These are phyloP conservation scores for Przewalskia tangutica DNA, from an alignment of 257 asterid species.

Conservation along the genomic window DNA sequence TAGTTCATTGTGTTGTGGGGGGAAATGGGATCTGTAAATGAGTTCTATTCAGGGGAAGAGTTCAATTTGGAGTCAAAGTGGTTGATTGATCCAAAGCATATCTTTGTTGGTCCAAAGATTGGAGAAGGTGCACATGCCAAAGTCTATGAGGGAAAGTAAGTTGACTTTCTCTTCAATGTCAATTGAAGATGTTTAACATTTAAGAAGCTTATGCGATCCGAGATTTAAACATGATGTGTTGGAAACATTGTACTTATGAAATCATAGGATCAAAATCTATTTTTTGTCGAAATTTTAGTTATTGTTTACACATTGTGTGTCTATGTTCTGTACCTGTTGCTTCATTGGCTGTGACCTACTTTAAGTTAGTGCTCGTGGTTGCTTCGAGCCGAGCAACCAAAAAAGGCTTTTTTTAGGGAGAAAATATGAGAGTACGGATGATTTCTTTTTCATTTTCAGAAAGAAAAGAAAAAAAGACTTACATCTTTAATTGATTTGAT, in stretches of 20 bases:
- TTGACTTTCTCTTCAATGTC: constrained; percentile 17
- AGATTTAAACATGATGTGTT: background rate
- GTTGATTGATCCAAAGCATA: constrained; percentile 81
- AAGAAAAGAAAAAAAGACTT: too few relatives aligned
- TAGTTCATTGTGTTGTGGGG: too few relatives aligned
- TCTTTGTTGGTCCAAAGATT: constrained; percentile 83
- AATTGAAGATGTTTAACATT: background rate
- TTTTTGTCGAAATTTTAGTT: background rate
- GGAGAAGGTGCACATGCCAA: constrained; percentile 98
- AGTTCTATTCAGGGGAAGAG: constrained; percentile 49
- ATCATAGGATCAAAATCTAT: background rate
- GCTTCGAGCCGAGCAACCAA: too few relatives aligned
- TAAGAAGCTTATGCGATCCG: background rate
- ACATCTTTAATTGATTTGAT: too few relatives aligned
- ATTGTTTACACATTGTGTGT: too few relatives aligned
- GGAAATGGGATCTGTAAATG: constrained; percentile 61
- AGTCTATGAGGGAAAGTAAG: constrained; percentile 90
- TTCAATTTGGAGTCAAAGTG: constrained; percentile 62
- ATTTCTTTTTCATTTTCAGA: too few relatives aligned
- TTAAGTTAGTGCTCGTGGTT: too few relatives aligned
- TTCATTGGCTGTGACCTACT: too few relatives aligned
- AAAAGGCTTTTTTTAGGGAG: too few relatives aligned
- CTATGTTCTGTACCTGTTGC: too few relatives aligned
- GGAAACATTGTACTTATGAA: background rate
- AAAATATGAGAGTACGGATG: too few relatives aligned